Conservation (phyloP, 2,329 filamentous ascomycete species). For the Sporothrix sp. region DNA sequence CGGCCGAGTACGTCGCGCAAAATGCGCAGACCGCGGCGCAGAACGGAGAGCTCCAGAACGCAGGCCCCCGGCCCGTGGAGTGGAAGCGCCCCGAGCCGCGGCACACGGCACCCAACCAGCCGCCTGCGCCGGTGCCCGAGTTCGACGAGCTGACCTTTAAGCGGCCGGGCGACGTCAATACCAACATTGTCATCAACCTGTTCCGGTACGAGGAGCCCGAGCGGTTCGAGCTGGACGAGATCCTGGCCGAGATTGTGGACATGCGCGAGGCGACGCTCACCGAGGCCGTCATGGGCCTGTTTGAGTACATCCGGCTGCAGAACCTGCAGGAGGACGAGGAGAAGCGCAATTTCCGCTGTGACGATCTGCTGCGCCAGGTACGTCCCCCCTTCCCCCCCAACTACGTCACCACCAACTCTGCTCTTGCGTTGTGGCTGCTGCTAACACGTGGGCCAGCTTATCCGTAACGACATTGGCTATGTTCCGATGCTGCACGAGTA, state of each 20-base stretch:
- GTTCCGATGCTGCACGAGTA: constrained; percentile 80
- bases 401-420: too few relatives aligned
- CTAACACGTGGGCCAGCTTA: too few relatives aligned
- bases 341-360: constrained; percentile 83
- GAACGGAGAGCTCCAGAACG: background rate
- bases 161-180: constrained; percentile 82
- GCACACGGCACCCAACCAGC: constrained; percentile 38
- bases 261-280: constrained; percentile 78
- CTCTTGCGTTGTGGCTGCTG: too few relatives aligned
- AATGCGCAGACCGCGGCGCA: constrained; percentile 27
- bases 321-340: constrained; percentile 90
- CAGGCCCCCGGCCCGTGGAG: constrained; percentile 46
- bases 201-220: constrained; percentile 77
- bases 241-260: constrained; percentile 75
- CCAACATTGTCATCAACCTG: constrained; percentile 83
- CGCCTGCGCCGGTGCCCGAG: constrained; percentile 48
- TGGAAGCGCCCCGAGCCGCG: constrained; percentile 72
- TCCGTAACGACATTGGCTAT: constrained; percentile 65
- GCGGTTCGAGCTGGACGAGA: constrained; percentile 67
- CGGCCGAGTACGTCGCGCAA: constrained; percentile 57
- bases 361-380: constrained; percentile 70
- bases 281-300: constrained; percentile 81
- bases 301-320: constrained; percentile 86
- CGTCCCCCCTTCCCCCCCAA: constrained; percentile 20
- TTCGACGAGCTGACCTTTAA: constrained; percentile 91